phyloP scores from a whole-genome alignment of 2,329 filamentous ascomycete species.

The Orbilia brochopaga region DNA sequence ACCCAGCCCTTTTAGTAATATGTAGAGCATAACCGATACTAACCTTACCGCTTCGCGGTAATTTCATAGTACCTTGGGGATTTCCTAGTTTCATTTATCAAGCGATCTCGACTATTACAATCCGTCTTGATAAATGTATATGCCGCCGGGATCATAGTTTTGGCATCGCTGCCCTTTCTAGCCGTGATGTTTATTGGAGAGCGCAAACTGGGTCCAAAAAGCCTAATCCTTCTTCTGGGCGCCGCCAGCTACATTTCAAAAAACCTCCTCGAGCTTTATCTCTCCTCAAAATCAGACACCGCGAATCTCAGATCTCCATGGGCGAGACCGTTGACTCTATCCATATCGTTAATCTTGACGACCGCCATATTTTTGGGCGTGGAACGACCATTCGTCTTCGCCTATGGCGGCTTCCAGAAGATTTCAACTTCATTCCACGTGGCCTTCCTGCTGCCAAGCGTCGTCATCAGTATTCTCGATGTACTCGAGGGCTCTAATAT shows the following conservation, averaged over 20 bases:
- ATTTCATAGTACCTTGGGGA: too few relatives aligned
- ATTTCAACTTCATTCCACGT: constrained; percentile 5
- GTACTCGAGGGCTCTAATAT: constrained; percentile 1
- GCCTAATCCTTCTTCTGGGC: constrained; percentile 12
- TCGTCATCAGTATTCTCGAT: constrained; percentile 13
- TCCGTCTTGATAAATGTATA: too few relatives aligned
- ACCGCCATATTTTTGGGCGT: neutral
- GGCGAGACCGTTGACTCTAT: constrained; percentile 4
- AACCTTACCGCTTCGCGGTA: too few relatives aligned
- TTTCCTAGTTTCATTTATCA: too few relatives aligned
- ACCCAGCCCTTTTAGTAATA: neutral
- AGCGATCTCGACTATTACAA: too few relatives aligned
- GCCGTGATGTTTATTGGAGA: constrained; percentile 17
- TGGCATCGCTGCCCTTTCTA: neutral
- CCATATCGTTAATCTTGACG: neutral
- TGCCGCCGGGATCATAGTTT: too few relatives aligned
- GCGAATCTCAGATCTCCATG: neutral
- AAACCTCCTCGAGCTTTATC: constrained; percentile 9
- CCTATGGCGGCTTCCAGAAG: constrained; percentile 17
- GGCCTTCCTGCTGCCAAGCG: constrained; percentile 14
- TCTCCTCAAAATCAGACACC: neutral
- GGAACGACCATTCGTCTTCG: constrained; percentile 15
- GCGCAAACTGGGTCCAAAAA: constrained; percentile 23
- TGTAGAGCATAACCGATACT: neutral
- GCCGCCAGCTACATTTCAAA: constrained; percentile 11